These are phyloP conservation scores for Phaeophleospora eucalypticola DNA, from an alignment of 2,329 filamentous ascomycete species.

Conservation along the genomic window DNA sequence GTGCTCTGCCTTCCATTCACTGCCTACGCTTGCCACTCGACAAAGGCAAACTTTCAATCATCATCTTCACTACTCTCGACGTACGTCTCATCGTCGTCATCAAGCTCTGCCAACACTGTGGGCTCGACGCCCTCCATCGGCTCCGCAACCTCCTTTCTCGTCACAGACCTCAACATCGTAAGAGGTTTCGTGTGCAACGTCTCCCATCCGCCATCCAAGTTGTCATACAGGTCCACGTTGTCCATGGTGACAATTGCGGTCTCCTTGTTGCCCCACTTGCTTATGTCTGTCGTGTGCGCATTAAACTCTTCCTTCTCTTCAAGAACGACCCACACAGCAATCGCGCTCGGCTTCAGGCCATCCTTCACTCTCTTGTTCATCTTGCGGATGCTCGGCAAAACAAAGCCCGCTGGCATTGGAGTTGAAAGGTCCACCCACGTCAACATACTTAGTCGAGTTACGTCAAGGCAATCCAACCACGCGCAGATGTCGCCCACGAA, in stretches of 20 bases:
- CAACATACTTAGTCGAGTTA: not conserved
- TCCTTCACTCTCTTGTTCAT: not conserved
- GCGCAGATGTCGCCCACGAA: not conserved
- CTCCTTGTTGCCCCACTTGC: too few species aligned
- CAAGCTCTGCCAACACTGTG: too few species aligned
- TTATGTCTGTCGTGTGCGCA: too few species aligned
- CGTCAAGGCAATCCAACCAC: not conserved
- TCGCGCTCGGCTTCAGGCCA: not conserved
- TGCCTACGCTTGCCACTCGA: too few species aligned
- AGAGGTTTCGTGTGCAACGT: too few species aligned
- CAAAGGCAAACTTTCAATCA: too few species aligned
- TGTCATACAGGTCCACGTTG: not conserved
- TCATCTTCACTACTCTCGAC: too few species aligned
- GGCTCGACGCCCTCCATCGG: too few species aligned
- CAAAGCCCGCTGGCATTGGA: not conserved
- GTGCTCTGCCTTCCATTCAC: too few species aligned
- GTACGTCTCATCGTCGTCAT: too few species aligned
- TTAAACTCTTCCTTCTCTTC: not conserved
- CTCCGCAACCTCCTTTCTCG: not conserved
- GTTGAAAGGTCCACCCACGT: not conserved
- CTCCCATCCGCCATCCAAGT: not conserved
- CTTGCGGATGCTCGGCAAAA: not conserved
- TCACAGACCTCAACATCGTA: too few species aligned
- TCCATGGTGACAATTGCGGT: not conserved
- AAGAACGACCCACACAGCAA: not conserved